These are phyloP conservation scores for Teratosphaeria epicoccoides DNA, from an alignment of 2,329 filamentous ascomycete genomes.

Conservation along the genomic window DNA sequence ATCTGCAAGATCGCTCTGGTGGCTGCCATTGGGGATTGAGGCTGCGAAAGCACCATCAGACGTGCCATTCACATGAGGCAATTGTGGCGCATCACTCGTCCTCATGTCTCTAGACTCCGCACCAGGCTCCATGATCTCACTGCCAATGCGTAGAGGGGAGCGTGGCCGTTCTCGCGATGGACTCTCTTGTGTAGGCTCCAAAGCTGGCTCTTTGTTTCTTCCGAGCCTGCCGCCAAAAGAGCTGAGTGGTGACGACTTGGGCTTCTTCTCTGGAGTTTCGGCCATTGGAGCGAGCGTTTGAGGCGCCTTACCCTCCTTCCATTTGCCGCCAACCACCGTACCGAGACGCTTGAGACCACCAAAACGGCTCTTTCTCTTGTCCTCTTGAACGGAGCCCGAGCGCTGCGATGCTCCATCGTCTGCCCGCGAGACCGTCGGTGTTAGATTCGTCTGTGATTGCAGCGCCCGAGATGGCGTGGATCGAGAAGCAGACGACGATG, in stretches of 20 bases:
- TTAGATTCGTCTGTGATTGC: slow-evolving; percentile 6
- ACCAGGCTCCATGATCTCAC: slow-evolving; percentile 20
- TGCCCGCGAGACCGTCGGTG: slow-evolving; percentile 13
- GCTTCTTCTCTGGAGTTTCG: slow-evolving; percentile 44
- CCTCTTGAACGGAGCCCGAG: slow-evolving; percentile 40
- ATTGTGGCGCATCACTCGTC: slow-evolving; percentile 6
- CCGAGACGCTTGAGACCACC: slow-evolving; percentile 48
- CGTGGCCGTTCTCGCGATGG: slow-evolving; percentile 15
- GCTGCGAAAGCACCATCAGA: slow-evolving; percentile 7
- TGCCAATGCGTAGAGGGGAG: slow-evolving; percentile 23
- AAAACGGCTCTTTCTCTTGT: slow-evolving; percentile 34
- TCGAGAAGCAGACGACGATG: neutral
- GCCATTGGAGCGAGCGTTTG: slow-evolving; percentile 19
- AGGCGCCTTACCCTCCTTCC: slow-evolving; percentile 47
- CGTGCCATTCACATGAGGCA: slow-evolving; percentile 16
- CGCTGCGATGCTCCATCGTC: slow-evolving; percentile 16
- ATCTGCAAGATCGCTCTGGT: slow-evolving; percentile 25
- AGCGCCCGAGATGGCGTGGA: slow-evolving; percentile 6
- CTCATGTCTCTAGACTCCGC: slow-evolving; percentile 3
- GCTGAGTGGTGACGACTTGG: slow-evolving; percentile 46
- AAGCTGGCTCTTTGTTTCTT: slow-evolving; percentile 47
- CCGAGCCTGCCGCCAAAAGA: slow-evolving; percentile 50
- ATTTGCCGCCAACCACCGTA: slow-evolving; percentile 50
- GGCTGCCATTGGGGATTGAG: slow-evolving; percentile 20
- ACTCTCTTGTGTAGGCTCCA: slow-evolving; percentile 22